These are phyloP conservation scores for Cerioporus squamosus DNA, from an alignment of 1,284 basidiomycete genomes.

Conservation along the genomic window DNA sequence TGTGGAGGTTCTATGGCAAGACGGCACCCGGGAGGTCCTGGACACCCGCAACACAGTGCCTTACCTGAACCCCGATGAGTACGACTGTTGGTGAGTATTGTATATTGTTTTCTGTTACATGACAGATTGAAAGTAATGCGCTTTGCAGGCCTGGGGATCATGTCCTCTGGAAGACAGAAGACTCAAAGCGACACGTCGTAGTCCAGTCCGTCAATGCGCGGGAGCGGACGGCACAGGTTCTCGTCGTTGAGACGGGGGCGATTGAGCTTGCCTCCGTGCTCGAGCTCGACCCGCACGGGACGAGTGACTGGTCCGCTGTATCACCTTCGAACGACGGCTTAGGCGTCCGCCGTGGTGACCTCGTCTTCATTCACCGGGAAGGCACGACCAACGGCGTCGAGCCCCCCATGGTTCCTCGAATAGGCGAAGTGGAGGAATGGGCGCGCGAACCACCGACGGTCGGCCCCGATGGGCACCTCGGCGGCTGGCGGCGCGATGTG, in stretches of 20 bases:
- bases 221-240: slow-evolving; percentile 72
- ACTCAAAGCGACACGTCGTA: slow-evolving; percentile 67
- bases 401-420: slow-evolving; percentile 69
- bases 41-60: slow-evolving; percentile 75
- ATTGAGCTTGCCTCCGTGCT: slow-evolving; percentile 80
- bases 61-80: slow-evolving; percentile 83
- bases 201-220: slow-evolving; percentile 80
- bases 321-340: slow-evolving; percentile 59
- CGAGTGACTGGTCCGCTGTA: slow-evolving; percentile 50
- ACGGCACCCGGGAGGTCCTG: slow-evolving; percentile 68
- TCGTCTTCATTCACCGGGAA: slow-evolving; percentile 77
- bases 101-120: background rate
- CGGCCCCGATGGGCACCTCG: slow-evolving; percentile 51
- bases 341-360: slow-evolving; percentile 82
- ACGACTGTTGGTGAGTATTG: slow-evolving; percentile 76
- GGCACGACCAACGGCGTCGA: slow-evolving; percentile 71
- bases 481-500: slow-evolving; percentile 74
- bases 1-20: slow-evolving; percentile 88
- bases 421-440: slow-evolving; percentile 82
- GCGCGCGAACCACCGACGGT: slow-evolving; percentile 63
- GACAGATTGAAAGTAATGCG: background rate
- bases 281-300: slow-evolving; percentile 86
- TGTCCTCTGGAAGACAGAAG: slow-evolving; percentile 85
- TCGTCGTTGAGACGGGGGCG: slow-evolving; percentile 54
- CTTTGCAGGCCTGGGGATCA: slow-evolving; percentile 84